Evolutionary conservation across 2,329 filamentous ascomycete species (phyloP).

Genomic region (Fusarium sp.): DNA sequence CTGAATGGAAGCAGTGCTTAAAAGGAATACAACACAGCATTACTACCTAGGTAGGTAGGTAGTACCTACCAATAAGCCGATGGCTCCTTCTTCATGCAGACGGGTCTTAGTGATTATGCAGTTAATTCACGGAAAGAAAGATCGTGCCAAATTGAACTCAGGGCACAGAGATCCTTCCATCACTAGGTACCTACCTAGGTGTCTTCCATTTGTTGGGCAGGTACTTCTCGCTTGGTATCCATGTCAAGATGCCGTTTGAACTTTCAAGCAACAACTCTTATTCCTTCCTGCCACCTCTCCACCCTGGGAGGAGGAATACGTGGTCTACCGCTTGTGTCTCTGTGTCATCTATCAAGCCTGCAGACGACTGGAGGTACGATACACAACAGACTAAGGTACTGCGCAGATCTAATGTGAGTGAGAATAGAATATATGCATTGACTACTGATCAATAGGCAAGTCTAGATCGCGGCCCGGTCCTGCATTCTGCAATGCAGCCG

Average conservation of each 20-base stretch:
- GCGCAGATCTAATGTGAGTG: not conserved
- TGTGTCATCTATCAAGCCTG: not conserved
- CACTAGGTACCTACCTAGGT: not conserved
- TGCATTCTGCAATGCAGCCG: not conserved
- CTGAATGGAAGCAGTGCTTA: not conserved
- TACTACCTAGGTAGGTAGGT: not conserved
- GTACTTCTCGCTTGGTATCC: not conserved
- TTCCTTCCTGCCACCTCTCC: not conserved
- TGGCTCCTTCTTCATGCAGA: not conserved
- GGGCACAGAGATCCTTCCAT: not conserved
- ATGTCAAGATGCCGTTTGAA: not conserved
- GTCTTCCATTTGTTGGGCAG: not conserved
- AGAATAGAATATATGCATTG: not conserved
- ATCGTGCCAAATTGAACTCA: not conserved
- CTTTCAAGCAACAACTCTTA: not conserved
- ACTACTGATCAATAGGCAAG: not conserved
- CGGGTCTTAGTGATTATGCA: not conserved
- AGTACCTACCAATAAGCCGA: not conserved
- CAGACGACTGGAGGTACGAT: not conserved
- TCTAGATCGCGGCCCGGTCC: conserved; percentile 3
- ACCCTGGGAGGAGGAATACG: not conserved
- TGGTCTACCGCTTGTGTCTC: not conserved
- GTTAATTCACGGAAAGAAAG: not conserved
- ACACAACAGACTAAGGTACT: not conserved
- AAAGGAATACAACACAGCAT: not conserved